Evolutionary conservation across 2,329 filamentous ascomycete species (phyloP).

Genomic region (Aureobasidium namibiae): DNA sequence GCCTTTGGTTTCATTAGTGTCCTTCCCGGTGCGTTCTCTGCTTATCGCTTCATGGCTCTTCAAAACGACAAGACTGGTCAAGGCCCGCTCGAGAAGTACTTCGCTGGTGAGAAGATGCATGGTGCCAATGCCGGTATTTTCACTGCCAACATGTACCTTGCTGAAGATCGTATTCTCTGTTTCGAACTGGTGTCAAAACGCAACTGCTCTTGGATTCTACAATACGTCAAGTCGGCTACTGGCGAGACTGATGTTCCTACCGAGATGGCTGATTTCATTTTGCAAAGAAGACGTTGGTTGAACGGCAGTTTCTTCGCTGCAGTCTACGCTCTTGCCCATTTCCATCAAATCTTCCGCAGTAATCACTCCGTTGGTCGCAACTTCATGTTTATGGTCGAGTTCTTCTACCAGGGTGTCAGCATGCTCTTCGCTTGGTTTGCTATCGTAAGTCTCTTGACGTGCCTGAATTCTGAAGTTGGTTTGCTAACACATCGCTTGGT

Average conservation of each 20-base stretch:
- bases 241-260: slow-evolving; percentile 97
- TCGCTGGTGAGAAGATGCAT: slow-evolving; percentile 92
- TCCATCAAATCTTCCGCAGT: slow-evolving; percentile 91
- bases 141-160: slow-evolving; percentile 98
- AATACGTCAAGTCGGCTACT: slow-evolving; percentile 95
- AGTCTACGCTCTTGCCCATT: slow-evolving; percentile 89
- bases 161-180: slow-evolving; percentile 96
- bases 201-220: slow-evolving; percentile 93
- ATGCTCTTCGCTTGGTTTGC: slow-evolving; percentile 99
- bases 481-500: slow-evolving; percentile 13
- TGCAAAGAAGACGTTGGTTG: slow-evolving; percentile 92
- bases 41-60: slow-evolving; percentile 86
- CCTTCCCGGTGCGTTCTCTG: slow-evolving; percentile 94
- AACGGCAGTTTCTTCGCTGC: slow-evolving; percentile 98
- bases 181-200: slow-evolving; percentile 97
- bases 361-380: slow-evolving; percentile 84
- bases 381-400: slow-evolving; percentile 83
- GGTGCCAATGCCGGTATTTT: slow-evolving; percentile 90
- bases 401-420: slow-evolving; percentile 86
- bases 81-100: slow-evolving; percentile 92
- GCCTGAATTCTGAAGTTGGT: not conserved
- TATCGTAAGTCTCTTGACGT: slow-evolving; percentile 48
- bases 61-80: slow-evolving; percentile 95
- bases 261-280: slow-evolving; percentile 85
- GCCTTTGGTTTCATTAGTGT: slow-evolving; percentile 98